These are phyloP conservation scores for Pleurotus sapidus DNA, from an alignment of 768 basidiomycete genomes.

Conservation along the genomic window DNA sequence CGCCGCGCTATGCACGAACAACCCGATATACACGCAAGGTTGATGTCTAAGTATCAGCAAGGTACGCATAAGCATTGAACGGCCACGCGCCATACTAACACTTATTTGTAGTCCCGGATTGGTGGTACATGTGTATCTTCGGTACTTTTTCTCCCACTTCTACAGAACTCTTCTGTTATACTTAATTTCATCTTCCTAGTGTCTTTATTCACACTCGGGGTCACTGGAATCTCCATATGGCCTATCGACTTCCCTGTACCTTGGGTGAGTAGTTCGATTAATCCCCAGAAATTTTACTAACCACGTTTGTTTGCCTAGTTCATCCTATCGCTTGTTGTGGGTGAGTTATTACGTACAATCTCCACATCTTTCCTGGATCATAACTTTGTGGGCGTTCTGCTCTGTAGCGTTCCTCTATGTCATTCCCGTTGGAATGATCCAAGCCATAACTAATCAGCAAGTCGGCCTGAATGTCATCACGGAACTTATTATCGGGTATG, in stretches of 20 bases:
- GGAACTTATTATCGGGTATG: constrained; percentile 78
- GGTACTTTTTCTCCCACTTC: constrained; percentile 6
- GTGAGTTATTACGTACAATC: neutral
- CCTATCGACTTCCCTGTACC: constrained; percentile 4
- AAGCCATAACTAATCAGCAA: constrained; percentile 80
- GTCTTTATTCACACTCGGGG: neutral
- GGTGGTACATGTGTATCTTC: constrained; percentile 79
- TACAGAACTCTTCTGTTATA: constrained; percentile 15
- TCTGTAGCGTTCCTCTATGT: constrained; percentile 54
- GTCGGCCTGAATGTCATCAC: constrained; percentile 69
- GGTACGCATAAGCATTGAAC: constrained; percentile 18
- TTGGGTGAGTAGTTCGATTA: constrained; percentile 10
- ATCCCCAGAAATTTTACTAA: constrained; percentile 18
- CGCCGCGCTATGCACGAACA: constrained; percentile 76
- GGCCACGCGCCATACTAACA: neutral
- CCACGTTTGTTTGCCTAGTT: neutral
- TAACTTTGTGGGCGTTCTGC: neutral
- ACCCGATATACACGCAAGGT: constrained; percentile 78
- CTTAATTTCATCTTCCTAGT: constrained; percentile 7
- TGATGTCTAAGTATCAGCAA: constrained; percentile 64
- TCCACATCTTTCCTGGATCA: neutral
- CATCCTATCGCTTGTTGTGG: constrained; percentile 5
- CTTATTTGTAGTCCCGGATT: constrained; percentile 62
- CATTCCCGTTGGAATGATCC: constrained; percentile 75
- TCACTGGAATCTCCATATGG: constrained; percentile 6